Evolutionary conservation across 208 protist genomes (phyloP).

Genomic region (Leishmania braziliensis): DNA sequence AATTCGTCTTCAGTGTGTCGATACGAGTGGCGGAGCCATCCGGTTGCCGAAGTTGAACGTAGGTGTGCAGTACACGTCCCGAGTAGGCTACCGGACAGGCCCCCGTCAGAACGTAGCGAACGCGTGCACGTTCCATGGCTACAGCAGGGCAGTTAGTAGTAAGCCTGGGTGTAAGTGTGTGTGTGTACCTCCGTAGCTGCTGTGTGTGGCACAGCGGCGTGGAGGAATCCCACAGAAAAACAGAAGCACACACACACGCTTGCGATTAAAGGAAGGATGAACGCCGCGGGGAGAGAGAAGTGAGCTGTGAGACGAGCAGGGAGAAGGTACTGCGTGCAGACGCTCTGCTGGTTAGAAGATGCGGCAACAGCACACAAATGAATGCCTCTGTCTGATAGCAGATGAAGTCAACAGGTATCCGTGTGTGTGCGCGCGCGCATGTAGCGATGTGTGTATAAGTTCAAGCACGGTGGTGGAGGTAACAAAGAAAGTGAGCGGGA

Average conservation of each 20-base stretch:
- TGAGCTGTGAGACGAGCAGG: not conserved
- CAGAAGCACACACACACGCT: not conserved
- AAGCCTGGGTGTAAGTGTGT: not conserved
- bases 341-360: not conserved
- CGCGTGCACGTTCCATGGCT: conserved; percentile 39
- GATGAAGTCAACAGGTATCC: not conserved
- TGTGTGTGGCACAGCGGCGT: not conserved
- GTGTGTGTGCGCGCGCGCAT: not conserved
- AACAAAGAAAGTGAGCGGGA: not conserved
- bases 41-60: conserved; percentile 44
- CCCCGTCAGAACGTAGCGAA: conserved; percentile 77
- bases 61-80: conserved; percentile 59
- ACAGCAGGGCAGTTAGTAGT: not conserved
- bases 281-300: not conserved
- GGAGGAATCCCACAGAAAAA: not conserved
- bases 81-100: conserved; percentile 63
- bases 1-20: conserved; percentile 40
- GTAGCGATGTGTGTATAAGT: not conserved
- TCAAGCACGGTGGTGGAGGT: not conserved
- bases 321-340: not conserved
- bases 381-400: not conserved
- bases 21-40: conserved; percentile 55
- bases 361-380: not conserved
- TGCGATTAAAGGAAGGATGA: not conserved
- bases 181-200: not conserved